Evolutionary conservation across 1,284 basidiomycete genomes (phyloP).

Genomic region (Trichosporon faecale): DNA sequence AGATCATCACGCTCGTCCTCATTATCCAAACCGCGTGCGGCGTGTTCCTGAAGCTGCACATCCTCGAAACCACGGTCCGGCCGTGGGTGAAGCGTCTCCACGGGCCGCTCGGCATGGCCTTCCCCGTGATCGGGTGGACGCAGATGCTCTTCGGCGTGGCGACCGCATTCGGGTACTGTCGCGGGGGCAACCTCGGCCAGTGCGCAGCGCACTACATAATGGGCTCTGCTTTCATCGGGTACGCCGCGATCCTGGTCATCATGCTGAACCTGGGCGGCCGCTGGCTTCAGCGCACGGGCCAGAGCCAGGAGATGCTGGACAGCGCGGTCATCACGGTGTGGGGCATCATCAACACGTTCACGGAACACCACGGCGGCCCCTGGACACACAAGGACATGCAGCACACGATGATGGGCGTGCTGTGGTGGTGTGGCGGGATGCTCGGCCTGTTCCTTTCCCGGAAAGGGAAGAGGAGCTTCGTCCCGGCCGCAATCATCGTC

Average conservation of each 20-base stretch:
- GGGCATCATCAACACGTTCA: constrained; percentile 85
- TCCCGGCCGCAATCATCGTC: constrained; percentile 79
- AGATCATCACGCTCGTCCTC: constrained; percentile 66
- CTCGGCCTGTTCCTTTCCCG: constrained; percentile 82
- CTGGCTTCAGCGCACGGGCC: constrained; percentile 63
- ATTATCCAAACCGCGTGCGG: constrained; percentile 69
- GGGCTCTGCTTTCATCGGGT: constrained; percentile 79
- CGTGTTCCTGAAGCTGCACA: constrained; percentile 88
- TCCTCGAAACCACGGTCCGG: constrained; percentile 72
- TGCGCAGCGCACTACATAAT: constrained; percentile 87
- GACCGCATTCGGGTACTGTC: constrained; percentile 59
- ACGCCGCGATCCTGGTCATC: constrained; percentile 78
- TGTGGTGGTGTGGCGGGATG: constrained; percentile 86
- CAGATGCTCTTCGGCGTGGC: constrained; percentile 56
- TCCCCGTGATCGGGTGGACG: constrained; percentile 82
- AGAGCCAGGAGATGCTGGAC: constrained; percentile 82
- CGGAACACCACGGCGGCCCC: constrained; percentile 72
- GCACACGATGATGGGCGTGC: constrained; percentile 72
- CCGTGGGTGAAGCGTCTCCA: constrained; percentile 72
- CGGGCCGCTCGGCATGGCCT: constrained; percentile 76
- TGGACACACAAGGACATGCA: constrained; percentile 93
- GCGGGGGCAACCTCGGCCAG: constrained; percentile 68
- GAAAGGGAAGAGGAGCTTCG: constrained; percentile 76
- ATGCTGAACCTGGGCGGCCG: constrained; percentile 75
- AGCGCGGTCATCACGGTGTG: constrained; percentile 82